Conservation (phyloP, 1,284 basidiomycete genomes). For the Ustilago sp. region DNA sequence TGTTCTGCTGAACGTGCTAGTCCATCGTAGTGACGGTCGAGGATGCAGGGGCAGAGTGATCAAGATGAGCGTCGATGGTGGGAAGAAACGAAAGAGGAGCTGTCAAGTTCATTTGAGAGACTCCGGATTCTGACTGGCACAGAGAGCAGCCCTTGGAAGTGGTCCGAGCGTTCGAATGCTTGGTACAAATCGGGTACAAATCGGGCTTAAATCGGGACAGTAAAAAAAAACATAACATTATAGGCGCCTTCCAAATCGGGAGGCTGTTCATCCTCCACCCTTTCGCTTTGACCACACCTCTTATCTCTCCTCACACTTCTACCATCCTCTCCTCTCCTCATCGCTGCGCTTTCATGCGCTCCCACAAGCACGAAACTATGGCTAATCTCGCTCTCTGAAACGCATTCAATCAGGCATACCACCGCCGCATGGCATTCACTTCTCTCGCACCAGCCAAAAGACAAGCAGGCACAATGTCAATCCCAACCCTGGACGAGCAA, state of each 20-base stretch:
- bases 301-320: neutral
- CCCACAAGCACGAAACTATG: neutral
- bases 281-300: constrained; percentile 1
- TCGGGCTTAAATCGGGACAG: neutral
- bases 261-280: neutral
- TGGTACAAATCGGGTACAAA: neutral
- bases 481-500: constrained; percentile 53
- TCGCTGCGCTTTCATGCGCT: neutral
- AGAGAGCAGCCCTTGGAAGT: neutral
- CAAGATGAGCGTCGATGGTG: neutral
- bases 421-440: neutral
- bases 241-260: neutral
- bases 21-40: too few species aligned
- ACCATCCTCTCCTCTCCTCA: neutral
- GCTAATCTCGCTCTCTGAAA: neutral
- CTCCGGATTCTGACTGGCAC: neutral
- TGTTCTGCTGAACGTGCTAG: too few species aligned
- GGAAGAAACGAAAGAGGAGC: neutral
- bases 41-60: neutral
- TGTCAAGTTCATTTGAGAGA: too few species aligned
- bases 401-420: neutral
- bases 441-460: neutral
- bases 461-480: constrained; percentile 26
- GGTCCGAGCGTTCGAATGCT: constrained; percentile 10
- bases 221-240: too few species aligned